These are phyloP conservation scores for Malassezia caprae DNA, from an alignment of 1,284 basidiomycete genomes.

Conservation along the genomic window DNA sequence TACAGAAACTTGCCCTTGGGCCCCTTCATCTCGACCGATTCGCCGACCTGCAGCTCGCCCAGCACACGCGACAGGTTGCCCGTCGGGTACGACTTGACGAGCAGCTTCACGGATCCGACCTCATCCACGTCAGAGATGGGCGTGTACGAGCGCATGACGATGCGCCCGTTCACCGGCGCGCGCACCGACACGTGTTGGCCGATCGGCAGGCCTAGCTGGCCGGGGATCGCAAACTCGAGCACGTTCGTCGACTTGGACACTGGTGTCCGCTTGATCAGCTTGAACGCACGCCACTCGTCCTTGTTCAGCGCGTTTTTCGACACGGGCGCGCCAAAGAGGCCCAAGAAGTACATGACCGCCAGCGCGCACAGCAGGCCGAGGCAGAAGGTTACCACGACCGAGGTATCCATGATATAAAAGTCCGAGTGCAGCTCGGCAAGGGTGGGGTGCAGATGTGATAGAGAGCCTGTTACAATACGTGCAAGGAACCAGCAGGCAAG, in stretches of 20 bases:
- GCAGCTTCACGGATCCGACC: conserved; percentile 82
- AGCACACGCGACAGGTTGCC: conserved; percentile 86
- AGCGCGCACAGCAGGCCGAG: conserved; percentile 31
- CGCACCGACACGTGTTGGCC: conserved; percentile 90
- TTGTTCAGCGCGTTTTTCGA: conserved; percentile 61
- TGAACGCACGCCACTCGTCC: conserved; percentile 68
- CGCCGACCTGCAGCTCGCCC: conserved; percentile 59
- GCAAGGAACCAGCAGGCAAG: conserved; percentile 9
- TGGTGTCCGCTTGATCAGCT: conserved; percentile 67
- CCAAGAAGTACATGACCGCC: conserved; percentile 32
- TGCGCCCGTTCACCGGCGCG: conserved; percentile 82
- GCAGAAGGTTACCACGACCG: conserved; percentile 33
- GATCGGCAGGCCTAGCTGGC: conserved; percentile 80
- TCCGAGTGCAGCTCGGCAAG: conserved; percentile 30
- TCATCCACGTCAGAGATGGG: conserved; percentile 87
- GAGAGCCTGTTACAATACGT: not conserved
- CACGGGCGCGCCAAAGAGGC: not conserved
- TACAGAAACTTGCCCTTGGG: conserved; percentile 73
- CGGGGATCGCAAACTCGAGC: conserved; percentile 58
- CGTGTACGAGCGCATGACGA: conserved; percentile 82
- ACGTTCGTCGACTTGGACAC: conserved; percentile 92
- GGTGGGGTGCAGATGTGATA: conserved; percentile 20
- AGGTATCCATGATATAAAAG: conserved; percentile 37
- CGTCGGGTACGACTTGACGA: conserved; percentile 95
- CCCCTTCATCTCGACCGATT: conserved; percentile 73